Conservation (phyloP, 495 filamentous ascomycete genomes). For the Penicillium salamii region DNA sequence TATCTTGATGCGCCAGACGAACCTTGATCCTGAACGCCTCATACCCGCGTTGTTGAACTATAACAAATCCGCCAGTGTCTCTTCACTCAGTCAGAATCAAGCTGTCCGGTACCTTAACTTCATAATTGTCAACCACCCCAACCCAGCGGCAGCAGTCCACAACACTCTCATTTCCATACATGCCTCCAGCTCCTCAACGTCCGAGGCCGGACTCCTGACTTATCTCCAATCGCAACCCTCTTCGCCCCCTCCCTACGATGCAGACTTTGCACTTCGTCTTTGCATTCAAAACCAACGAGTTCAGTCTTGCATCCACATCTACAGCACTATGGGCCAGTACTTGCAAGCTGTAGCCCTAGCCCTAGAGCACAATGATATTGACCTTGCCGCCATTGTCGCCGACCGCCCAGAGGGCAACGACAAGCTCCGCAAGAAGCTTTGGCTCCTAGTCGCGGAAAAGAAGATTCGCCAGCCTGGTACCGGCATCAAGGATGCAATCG, state of each 20-base stretch:
- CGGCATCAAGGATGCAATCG: slow-evolving; percentile 91
- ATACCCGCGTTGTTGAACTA: slow-evolving; percentile 94
- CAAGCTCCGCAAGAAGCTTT: slow-evolving; percentile 86
- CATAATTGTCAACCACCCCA: slow-evolving; percentile 83
- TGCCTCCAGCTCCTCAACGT: slow-evolving; percentile 75
- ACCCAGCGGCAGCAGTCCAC: slow-evolving; percentile 85
- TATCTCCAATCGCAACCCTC: slow-evolving; percentile 80
- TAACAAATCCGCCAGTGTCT: slow-evolving; percentile 60
- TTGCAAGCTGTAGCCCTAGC: slow-evolving; percentile 89
- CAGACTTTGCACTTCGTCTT: slow-evolving; percentile 93
- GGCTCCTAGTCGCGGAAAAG: slow-evolving; percentile 89
- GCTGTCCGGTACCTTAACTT: slow-evolving; percentile 91
- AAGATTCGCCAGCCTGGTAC: slow-evolving; percentile 76
- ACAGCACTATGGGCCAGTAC: slow-evolving; percentile 92
- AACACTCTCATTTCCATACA: slow-evolving; percentile 97
- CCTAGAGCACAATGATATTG: slow-evolving; percentile 80
- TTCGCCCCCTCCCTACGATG: slow-evolving; percentile 79
- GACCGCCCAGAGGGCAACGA: slow-evolving; percentile 75
- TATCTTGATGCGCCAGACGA: slow-evolving; percentile 87
- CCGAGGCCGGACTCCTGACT: slow-evolving; percentile 78
- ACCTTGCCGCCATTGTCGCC: slow-evolving; percentile 85
- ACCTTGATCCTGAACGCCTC: slow-evolving; percentile 81
- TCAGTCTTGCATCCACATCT: slow-evolving; percentile 92
- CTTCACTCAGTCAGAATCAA: slow-evolving; percentile 69
- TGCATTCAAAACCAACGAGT: slow-evolving; percentile 93